A percentile compares a stretch with the other conserved stretches of the same genome.
These are phyloP conservation scores for Taiozyma sp. DNA, from an alignment of 1,139 yeast species.

Conservation along the genomic window DNA sequence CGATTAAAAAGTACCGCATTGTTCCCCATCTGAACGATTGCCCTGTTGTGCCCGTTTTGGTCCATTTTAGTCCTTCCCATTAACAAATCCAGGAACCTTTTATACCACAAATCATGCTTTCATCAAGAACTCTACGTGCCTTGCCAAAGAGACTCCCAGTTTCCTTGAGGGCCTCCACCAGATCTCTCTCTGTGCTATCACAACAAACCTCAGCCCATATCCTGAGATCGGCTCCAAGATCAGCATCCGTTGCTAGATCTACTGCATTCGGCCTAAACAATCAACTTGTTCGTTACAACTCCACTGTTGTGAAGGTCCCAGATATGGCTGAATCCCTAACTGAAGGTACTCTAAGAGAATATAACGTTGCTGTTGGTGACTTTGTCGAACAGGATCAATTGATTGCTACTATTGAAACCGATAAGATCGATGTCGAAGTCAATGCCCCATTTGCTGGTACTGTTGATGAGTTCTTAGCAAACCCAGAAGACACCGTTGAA, in stretches of 20 bases:
- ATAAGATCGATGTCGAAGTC: slow-evolving; percentile 95
- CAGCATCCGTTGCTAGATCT: slow-evolving; percentile 1
- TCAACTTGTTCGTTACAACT: slow-evolving; percentile 23
- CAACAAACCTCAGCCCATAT: neutral
- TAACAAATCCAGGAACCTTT: neutral
- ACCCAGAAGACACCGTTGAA: slow-evolving; percentile 88
- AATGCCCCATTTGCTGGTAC: slow-evolving; percentile 94
- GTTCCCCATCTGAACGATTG: neutral
- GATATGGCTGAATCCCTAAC: slow-evolving; percentile 99
- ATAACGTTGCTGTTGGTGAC: slow-evolving; percentile 80
- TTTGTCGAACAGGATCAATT: slow-evolving; percentile 84
- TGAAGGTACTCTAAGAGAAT: slow-evolving; percentile 89
- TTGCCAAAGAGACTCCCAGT: slow-evolving; percentile 12
- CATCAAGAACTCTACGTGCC: slow-evolving; percentile 20
- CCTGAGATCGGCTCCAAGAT: neutral
- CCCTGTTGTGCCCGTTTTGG: neutral
- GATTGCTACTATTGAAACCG: slow-evolving; percentile 96
- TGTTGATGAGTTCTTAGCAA: slow-evolving; percentile 74
- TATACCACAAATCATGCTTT: slow-evolving; percentile 11
- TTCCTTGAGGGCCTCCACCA: slow-evolving; percentile 8
- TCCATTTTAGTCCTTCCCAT: neutral
- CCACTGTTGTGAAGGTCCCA: slow-evolving; percentile 76
- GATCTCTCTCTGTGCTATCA: slow-evolving; percentile 13
- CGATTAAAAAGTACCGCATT: neutral
- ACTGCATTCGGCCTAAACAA: neutral